Conservation (phyloP, 805 yeast genomes). For the Tetrapisispora taiwanensis region DNA sequence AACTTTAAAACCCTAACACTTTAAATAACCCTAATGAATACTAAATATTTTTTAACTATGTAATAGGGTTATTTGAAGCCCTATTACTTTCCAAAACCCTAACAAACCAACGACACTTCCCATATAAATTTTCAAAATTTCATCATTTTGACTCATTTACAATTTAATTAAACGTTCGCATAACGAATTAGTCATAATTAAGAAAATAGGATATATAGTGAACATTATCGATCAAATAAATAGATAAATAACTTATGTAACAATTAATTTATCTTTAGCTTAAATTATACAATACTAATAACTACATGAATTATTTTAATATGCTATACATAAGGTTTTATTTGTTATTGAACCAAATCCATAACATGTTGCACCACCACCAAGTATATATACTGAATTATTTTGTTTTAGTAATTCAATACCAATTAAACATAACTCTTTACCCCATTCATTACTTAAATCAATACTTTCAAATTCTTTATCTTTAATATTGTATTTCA, state of each 20-base stretch:
- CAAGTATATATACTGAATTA: conserved; percentile 28
- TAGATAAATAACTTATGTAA: too few relatives aligned
- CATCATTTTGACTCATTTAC: not conserved
- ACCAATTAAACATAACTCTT: conserved; percentile 41
- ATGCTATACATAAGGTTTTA: not conserved
- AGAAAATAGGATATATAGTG: too few relatives aligned
- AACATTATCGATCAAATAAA: too few relatives aligned
- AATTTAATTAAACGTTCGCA: too few relatives aligned
- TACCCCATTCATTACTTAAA: conserved; percentile 33
- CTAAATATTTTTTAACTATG: not conserved
- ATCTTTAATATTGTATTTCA: conserved; percentile 26
- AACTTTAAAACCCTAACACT: too few relatives aligned
- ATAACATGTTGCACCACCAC: conserved; percentile 78
- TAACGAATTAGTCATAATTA: not conserved
- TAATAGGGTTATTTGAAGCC: not conserved
- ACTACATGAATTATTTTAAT: too few relatives aligned
- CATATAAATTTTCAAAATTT: too few relatives aligned
- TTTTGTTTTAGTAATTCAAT: conserved; percentile 31
- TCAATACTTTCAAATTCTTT: conserved; percentile 17
- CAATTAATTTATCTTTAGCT: too few relatives aligned
- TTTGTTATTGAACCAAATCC: conserved; percentile 63
- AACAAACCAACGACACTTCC: too few relatives aligned
- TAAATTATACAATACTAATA: too few relatives aligned
- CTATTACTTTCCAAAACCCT: not conserved
- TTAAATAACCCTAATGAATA: too few relatives aligned